Evolutionary conservation across 202 grass and related monocot species (phyloP).

Genomic region (Digitaria exilis): DNA sequence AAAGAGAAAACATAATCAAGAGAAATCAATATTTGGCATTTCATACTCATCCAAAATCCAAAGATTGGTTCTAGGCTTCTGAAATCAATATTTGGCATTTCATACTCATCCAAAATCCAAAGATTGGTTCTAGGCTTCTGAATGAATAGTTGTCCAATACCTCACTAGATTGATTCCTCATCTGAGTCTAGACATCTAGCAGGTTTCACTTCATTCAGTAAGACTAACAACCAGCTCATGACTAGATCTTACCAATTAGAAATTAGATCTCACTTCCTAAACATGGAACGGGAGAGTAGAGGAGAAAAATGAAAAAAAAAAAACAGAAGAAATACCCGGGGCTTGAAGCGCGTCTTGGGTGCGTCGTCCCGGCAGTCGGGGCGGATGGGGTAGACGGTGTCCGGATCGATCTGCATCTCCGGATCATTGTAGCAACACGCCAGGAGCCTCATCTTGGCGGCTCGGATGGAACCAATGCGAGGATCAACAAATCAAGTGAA

Average conservation of each 20-base stretch:
- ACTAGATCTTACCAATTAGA: not conserved
- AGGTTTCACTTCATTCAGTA: constrained; percentile 21
- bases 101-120: not conserved
- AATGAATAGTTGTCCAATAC: not conserved
- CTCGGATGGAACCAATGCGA: not conserved
- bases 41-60: not conserved
- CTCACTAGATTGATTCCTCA: not conserved
- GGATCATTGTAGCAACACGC: constrained; percentile 75
- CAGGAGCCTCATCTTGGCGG: constrained; percentile 41
- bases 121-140: not conserved
- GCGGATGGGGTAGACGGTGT: constrained; percentile 73
- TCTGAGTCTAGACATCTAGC: not conserved
- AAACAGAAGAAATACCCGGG: constrained; percentile 43
- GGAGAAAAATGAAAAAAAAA: not conserved
- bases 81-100: not conserved
- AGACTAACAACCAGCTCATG: not conserved
- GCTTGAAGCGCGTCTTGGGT: constrained; percentile 80
- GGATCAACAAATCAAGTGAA: constrained; percentile 12
- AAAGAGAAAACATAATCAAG: not conserved
- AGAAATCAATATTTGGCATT: not conserved
- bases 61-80: not conserved
- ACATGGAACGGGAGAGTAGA: not conserved
- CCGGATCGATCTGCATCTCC: constrained; percentile 79
- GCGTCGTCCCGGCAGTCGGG: constrained; percentile 71
- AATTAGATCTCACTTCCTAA: constrained; percentile 1